Base-by-base conservation (phyloP, 2,329 filamentous ascomycete species). In the Cryphonectria radicalis region DNA sequence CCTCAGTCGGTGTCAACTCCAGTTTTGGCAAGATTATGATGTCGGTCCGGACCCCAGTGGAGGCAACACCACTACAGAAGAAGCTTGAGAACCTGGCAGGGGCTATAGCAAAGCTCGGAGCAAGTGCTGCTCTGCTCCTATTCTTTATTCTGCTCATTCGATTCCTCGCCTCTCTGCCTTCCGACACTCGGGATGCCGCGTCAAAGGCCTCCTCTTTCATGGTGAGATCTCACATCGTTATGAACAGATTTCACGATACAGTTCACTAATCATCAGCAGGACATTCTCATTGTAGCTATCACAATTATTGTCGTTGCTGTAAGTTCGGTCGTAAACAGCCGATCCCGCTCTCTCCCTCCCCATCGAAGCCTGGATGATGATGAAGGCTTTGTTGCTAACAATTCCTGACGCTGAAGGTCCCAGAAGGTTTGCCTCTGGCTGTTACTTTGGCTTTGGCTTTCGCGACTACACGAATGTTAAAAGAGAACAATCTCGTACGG, bases 61-160 rank as follows among this genome's bases (percentile, higher is more conserved):
- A 87, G 63, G 79, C 82, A 8, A 89, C 87, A 1, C 87, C 87
- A 0, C 79, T 89, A 3, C 87, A 89, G 77, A 82, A 83, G 75
- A 89, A 88, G 78, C 82, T 89, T 3, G 84, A 80, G 42, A 75
- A 76, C 14, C 78, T 86, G 19, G 83, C 84, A n/a, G 79, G 81
- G 69, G 78, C 77, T 32, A 85, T 86, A 40, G 82, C 82, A 0
- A 82, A 83, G 74, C 78, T 84, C 43, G 87, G 87, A 40, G 89
- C 91, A 75, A 89, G 88, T 69, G 90, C 93, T 43, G 92, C 92
- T 62, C 80, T 92, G 19, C 81, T 95, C 10, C 84, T 95, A 28
- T 95, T 96, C 78, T 82, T 94, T 67, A 91, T 94, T 35, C 84
- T 95, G 17, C 89, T 95, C 76, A 93, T 95, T 83, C 91, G 93